Conservation (phyloP, 2,329 filamentous ascomycete species). For the Pseudogymnoascus sp. region DNA sequence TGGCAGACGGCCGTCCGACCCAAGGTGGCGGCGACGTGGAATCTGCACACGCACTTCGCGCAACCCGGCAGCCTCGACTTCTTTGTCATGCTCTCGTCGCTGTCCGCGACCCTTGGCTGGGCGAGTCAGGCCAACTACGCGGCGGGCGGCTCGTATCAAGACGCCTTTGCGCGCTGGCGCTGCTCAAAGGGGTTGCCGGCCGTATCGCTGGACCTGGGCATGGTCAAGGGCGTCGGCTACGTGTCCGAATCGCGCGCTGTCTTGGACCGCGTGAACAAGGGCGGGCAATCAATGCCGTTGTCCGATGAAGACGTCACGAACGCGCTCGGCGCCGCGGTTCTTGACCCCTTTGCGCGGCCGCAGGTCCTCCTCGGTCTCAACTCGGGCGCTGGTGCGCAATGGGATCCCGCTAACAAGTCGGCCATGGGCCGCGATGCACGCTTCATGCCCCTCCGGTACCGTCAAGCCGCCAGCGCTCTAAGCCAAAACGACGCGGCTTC, state of each 20-base stretch:
- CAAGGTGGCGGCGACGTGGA: slow-evolving; percentile 30
- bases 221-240: slow-evolving; percentile 36
- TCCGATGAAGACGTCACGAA: too few relatives aligned
- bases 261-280: too few relatives aligned
- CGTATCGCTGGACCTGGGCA: slow-evolving; percentile 28
- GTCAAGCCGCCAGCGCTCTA: too few relatives aligned
- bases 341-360: too few relatives aligned
- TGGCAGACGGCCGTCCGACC: slow-evolving; percentile 31
- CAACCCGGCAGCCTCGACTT: slow-evolving; percentile 34
- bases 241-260: too few relatives aligned
- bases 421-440: too few relatives aligned
- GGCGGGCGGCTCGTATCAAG: slow-evolving; percentile 33
- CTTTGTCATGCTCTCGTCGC: slow-evolving; percentile 35
- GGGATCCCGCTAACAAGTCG: too few relatives aligned
- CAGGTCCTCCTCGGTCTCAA: too few relatives aligned
- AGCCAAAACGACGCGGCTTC: too few relatives aligned
- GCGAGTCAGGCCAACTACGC: slow-evolving; percentile 33
- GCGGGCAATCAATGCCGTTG: too few relatives aligned
- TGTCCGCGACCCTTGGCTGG: slow-evolving; percentile 31
- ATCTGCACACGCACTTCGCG: slow-evolving; percentile 21
- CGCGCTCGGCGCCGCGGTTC: too few relatives aligned
- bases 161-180: slow-evolving; percentile 29
- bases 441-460: neutral
- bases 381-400: too few relatives aligned
- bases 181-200: slow-evolving; percentile 21